Conservation (phyloP, 1,284 basidiomycete species). For the Ceratobasidium sp. region DNA sequence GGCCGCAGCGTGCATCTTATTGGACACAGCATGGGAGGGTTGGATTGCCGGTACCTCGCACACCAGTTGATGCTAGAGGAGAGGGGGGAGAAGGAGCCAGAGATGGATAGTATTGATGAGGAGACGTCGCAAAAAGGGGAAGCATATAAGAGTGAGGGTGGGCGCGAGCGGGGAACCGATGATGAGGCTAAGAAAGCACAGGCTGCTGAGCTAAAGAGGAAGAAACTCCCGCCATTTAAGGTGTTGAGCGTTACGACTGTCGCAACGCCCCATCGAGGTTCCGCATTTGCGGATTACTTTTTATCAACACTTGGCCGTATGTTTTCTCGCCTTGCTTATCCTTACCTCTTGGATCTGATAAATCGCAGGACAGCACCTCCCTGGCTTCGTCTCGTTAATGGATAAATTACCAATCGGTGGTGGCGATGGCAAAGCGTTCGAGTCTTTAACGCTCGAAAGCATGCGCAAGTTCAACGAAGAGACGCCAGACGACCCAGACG, state of each 20-base stretch:
- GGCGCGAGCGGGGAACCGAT: conserved; percentile 35
- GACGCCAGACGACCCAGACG: conserved; percentile 78
- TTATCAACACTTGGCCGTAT: conserved; percentile 79
- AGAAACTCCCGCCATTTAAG: conserved; percentile 53
- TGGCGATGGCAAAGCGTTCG: conserved; percentile 91
- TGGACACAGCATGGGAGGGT: conserved; percentile 93
- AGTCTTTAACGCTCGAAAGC: conserved; percentile 82
- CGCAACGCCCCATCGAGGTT: conserved; percentile 90
- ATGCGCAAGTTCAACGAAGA: conserved; percentile 91
- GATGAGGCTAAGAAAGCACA: conserved; percentile 56
- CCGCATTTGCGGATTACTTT: conserved; percentile 93
- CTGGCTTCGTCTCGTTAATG: conserved; percentile 61
- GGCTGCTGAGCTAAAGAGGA: conserved; percentile 41
- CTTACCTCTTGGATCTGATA: conserved; percentile 52
- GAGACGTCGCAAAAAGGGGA: conserved; percentile 22
- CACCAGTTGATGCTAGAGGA: conserved; percentile 63
- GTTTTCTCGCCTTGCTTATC: conserved; percentile 50
- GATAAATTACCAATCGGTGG: conserved; percentile 86
- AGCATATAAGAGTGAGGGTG: conserved; percentile 28
- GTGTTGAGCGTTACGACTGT: conserved; percentile 92
- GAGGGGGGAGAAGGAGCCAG: neutral
- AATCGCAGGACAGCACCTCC: conserved; percentile 53
- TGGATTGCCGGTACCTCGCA: conserved; percentile 90
- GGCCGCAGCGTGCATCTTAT: conserved; percentile 88
- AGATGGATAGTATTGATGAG: conserved; percentile 49